Evolutionary conservation across 2,329 filamentous ascomycete genomes (phyloP), one percentile per base, ranked within the genome.

Genomic region (Colletotrichum falcatum): DNA sequence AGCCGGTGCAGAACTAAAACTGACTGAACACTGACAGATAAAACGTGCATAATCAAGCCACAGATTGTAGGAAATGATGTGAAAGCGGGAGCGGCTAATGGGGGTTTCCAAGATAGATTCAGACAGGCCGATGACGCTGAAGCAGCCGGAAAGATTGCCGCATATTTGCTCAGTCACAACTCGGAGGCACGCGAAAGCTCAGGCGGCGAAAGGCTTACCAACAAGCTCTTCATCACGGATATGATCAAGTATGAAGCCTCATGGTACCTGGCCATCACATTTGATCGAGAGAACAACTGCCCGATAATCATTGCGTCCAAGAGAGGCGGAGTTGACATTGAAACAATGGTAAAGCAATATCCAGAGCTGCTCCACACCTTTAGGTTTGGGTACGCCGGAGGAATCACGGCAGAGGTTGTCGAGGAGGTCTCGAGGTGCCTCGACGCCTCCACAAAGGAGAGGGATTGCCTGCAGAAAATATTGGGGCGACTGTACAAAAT

Each of bases 191-290:
- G 33, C 6, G 28, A 72, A 20, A 61, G 63, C 4, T 37, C 16
- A 14, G n/a, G 56, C 7, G 14, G 16, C 37, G 37, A 20, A 1
- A 12, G 23, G 5, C 44, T 72, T 0, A 76, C 80, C 3, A 76
- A 77, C 0, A 78, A 79, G 23, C 61, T 85, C 0, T 82, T 81
- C 63, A 76, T 85, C 23, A 76, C 79, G 35, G 78, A 84, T 73
- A 48, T 72, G 0, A 59, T 81, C 0, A 48, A 77, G 8, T 71
- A 76, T 20, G 76, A 77, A 0, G 71, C 79, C 1, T 76, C 80
- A 60, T 86, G 79, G 78, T 83, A 83, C 63, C 60, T 86, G 0
- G 77, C 79, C 8, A 77, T 86, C 58, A 80, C 80, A 0, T 77
- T 86, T 46, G 82, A 86, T 54, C 81, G 84, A 5, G 79, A 83